These are phyloP conservation scores for Rosa lucieae DNA, from an alignment of 306 rosid genomes.

Conservation along the genomic window DNA sequence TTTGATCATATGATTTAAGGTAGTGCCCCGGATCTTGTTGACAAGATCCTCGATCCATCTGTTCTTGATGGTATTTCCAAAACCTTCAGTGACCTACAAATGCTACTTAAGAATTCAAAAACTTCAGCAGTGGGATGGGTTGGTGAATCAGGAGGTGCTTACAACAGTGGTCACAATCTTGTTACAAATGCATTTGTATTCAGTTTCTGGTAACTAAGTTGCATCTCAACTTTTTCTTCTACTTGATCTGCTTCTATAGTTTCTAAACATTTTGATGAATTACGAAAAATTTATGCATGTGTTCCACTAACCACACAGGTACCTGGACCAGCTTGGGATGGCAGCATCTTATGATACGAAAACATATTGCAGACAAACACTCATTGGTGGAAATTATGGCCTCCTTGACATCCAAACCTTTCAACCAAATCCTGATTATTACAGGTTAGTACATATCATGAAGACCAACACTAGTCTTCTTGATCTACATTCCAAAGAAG, in stretches of 20 bases:
- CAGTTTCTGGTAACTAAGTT: constrained; percentile 50
- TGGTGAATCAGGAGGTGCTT: constrained; percentile 84
- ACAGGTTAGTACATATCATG: constrained; percentile 24
- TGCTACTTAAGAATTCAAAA: constrained; percentile 35
- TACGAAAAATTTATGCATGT: neutral
- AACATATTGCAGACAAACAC: constrained; percentile 69
- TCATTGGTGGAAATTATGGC: constrained; percentile 78
- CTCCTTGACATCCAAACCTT: constrained; percentile 47
- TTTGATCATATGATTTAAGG: constrained; percentile 35
- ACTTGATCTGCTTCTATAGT: neutral
- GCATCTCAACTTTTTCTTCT: neutral
- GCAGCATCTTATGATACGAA: constrained; percentile 61
- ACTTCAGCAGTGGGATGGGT: constrained; percentile 62
- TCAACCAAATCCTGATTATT: constrained; percentile 65
- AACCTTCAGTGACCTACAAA: constrained; percentile 51
- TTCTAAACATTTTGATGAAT: neutral
- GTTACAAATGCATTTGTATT: constrained; percentile 70
- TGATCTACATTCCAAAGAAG: neutral
- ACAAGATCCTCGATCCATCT: constrained; percentile 53
- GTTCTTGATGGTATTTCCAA: constrained; percentile 43
- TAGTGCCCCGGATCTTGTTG: constrained; percentile 43
- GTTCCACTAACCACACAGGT: constrained; percentile 38
- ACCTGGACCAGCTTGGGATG: constrained; percentile 78
- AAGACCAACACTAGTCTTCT: neutral
- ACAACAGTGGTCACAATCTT: constrained; percentile 66